Evolutionary conservation across 306 rosid genomes (phyloP).

Genomic region (Medicago ruthenica): DNA sequence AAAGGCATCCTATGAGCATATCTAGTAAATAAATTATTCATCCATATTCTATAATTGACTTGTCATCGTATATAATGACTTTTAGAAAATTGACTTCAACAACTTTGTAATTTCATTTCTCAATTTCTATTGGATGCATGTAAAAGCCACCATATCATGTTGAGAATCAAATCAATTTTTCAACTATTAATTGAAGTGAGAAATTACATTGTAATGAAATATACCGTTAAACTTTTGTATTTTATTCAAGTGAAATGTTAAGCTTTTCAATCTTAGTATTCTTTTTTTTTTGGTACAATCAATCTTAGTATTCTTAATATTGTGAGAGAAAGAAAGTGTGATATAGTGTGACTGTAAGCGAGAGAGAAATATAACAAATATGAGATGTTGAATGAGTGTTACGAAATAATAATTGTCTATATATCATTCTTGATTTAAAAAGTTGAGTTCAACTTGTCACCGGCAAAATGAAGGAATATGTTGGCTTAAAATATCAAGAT

Average conservation of each 20-base stretch:
- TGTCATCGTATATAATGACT: background rate
- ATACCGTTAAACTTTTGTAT: too few relatives aligned
- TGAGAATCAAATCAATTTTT: background rate
- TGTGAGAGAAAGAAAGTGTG: too few relatives aligned
- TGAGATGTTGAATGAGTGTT: too few relatives aligned
- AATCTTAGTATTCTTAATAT: too few relatives aligned
- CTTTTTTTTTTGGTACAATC: too few relatives aligned
- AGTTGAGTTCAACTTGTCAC: conserved; percentile 34
- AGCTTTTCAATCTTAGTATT: too few relatives aligned
- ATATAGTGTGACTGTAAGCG: too few relatives aligned
- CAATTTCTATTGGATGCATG: background rate
- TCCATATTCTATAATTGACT: background rate
- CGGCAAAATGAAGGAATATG: conserved; percentile 47
- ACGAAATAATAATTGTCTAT: too few relatives aligned
- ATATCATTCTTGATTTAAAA: too few relatives aligned
- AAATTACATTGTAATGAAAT: too few relatives aligned
- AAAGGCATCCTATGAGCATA: background rate
- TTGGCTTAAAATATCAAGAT: conserved; percentile 29
- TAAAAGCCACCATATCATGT: background rate
- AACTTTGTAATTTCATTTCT: background rate
- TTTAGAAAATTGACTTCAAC: background rate
- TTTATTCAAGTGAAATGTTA: too few relatives aligned
- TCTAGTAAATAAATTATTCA: background rate
- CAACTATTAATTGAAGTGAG: background rate
- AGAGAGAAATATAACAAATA: too few relatives aligned